These are phyloP conservation scores for Violaceomyces palustris DNA, from an alignment of 1,284 basidiomycete species.

Conservation along the genomic window DNA sequence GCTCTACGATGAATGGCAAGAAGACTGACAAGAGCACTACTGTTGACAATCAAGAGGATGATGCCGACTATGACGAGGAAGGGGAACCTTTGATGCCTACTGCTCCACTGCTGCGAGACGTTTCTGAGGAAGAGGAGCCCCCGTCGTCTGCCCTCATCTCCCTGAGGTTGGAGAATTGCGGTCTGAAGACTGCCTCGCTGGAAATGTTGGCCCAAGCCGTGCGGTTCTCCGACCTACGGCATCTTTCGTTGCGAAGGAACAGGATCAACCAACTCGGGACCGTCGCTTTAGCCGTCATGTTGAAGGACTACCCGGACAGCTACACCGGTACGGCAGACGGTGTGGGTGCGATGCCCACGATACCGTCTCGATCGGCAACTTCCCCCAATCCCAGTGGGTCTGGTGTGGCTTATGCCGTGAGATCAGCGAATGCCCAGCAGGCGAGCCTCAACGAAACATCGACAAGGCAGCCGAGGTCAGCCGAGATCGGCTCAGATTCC, in stretches of 20 bases:
- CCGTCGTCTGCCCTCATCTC: constrained; percentile 33
- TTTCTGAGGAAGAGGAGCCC: constrained; percentile 18
- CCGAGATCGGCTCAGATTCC: neutral
- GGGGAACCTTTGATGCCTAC: constrained; percentile 42
- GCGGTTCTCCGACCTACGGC: constrained; percentile 42
- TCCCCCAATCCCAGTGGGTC: too few relatives aligned
- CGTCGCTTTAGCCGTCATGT: constrained; percentile 30
- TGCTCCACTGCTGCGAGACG: constrained; percentile 33
- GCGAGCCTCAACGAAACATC: too few relatives aligned
- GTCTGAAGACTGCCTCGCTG: constrained; percentile 32
- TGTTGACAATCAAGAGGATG: constrained; percentile 7
- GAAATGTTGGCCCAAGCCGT: constrained; percentile 42
- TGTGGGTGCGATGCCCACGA: too few relatives aligned
- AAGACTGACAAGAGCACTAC: constrained; percentile 1
- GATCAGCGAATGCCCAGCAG: too few relatives aligned
- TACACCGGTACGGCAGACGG: too few relatives aligned
- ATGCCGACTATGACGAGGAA: constrained; percentile 40
- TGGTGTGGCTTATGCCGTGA: too few relatives aligned
- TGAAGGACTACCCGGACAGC: constrained; percentile 42
- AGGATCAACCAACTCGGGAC: constrained; percentile 27
- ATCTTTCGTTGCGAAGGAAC: constrained; percentile 46
- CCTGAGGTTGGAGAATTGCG: constrained; percentile 46
- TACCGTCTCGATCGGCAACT: too few relatives aligned
- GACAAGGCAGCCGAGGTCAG: neutral
- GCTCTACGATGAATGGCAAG: too few relatives aligned